Evolutionary conservation across 768 basidiomycete species (phyloP).

Genomic region (Agrocybe chaxingu): DNA sequence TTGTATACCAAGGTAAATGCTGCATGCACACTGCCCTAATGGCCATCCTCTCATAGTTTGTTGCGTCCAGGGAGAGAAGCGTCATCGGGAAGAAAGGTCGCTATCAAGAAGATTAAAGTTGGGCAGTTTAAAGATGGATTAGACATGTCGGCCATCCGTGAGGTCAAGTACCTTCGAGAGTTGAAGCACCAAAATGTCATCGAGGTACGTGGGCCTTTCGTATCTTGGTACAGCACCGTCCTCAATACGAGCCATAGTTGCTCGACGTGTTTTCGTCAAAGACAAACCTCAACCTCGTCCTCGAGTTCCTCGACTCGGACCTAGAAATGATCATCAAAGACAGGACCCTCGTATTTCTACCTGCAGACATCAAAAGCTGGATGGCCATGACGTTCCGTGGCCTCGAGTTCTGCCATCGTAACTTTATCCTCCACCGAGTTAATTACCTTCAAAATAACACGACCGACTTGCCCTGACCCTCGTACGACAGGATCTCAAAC

Average conservation of each 20-base stretch:
- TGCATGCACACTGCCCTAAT: background rate
- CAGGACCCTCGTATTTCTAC: slow-evolving; percentile 84
- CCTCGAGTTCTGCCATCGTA: slow-evolving; percentile 96
- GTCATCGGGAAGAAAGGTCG: slow-evolving; percentile 77
- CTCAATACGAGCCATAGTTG: slow-evolving; percentile 47
- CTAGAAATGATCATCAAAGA: slow-evolving; percentile 97
- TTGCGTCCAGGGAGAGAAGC: slow-evolving; percentile 62
- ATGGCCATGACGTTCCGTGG: slow-evolving; percentile 98
- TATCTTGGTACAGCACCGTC: background rate
- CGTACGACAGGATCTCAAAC: slow-evolving; percentile 82
- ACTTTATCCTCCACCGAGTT: slow-evolving; percentile 91
- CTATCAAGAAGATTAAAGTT: slow-evolving; percentile 98
- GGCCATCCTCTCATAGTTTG: slow-evolving; percentile 4
- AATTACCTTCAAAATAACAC: slow-evolving; percentile 13
- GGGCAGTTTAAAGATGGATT: slow-evolving; percentile 97
- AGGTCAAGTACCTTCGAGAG: slow-evolving; percentile 96
- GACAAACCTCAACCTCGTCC: slow-evolving; percentile 93
- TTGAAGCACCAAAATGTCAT: slow-evolving; percentile 94
- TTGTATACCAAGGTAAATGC: slow-evolving; percentile 82
- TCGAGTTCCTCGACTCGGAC: slow-evolving; percentile 95
- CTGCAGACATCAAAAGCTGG: slow-evolving; percentile 98
- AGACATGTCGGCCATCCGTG: slow-evolving; percentile 98
- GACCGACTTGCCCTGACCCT: no score
- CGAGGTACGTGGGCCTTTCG: slow-evolving; percentile 49
- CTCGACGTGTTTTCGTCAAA: slow-evolving; percentile 96